Percentiles rank a stretch among this genome's conserved stretches.
Conservation (phyloP, 192 early-diverging fungal species). For the Haplosporangium gracile region DNA sequence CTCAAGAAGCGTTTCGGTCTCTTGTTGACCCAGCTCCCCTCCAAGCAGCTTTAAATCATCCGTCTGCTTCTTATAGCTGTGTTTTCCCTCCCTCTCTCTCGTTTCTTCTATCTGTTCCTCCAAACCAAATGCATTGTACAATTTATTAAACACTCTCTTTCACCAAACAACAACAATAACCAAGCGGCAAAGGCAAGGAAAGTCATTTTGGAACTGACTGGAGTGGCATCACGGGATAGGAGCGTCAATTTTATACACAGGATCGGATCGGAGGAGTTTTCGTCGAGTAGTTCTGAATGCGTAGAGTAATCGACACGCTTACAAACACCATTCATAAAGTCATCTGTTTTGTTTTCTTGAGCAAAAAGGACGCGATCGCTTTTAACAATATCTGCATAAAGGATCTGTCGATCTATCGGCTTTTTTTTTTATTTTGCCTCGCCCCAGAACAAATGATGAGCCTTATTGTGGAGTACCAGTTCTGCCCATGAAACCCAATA, state of each 20-base stretch:
- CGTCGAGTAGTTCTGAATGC: too few species aligned
- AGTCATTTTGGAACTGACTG: not conserved
- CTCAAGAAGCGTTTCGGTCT: constrained; percentile 96
- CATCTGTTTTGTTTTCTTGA: too few species aligned
- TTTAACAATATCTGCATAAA: too few species aligned
- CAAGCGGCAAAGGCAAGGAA: not conserved
- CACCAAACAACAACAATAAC: not conserved
- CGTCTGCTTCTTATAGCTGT: not conserved
- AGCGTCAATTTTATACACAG: too few species aligned
- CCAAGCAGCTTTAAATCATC: constrained; percentile 47
- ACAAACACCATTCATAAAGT: too few species aligned
- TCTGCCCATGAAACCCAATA: constrained; percentile 58
- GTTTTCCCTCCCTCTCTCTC: not conserved
- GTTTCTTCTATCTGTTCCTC: constrained; percentile 14
- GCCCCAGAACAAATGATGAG: not conserved
- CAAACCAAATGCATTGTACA: constrained; percentile 21
- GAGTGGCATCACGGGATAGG: too few species aligned
- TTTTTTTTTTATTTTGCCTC: not conserved
- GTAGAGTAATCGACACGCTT: too few species aligned
- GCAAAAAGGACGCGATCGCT: too few species aligned
- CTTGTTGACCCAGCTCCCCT: constrained; percentile 77
- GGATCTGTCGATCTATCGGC: not conserved
- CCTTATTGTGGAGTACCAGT: not conserved
- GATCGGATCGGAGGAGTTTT: too few species aligned
- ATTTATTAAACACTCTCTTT: constrained; percentile 24